A percentile compares a stretch with the other conserved stretches of the same genome.
phyloP scores from a whole-genome alignment of 2,329 filamentous ascomycete genomes.

The Didymella exigua region DNA sequence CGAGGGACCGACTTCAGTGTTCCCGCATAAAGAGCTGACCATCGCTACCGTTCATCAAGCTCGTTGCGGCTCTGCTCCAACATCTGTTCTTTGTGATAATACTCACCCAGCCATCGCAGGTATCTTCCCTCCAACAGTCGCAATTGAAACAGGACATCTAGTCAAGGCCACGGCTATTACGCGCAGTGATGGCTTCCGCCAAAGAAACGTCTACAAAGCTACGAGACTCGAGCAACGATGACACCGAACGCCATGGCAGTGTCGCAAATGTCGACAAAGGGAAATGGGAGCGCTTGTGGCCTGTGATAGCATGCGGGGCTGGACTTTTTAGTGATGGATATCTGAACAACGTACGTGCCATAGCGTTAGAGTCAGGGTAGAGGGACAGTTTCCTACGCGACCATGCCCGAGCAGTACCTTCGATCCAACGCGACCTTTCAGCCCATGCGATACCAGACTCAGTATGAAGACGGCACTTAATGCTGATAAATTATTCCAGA shows the following conservation, averaged over 20 bases:
- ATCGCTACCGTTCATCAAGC: background rate
- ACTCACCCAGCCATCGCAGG: background rate
- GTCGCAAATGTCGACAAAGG: constrained; percentile 39
- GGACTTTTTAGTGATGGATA: constrained; percentile 93
- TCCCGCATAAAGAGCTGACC: constrained; percentile 7
- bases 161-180: background rate
- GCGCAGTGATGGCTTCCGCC: constrained; percentile 8
- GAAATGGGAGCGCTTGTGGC: constrained; percentile 61
- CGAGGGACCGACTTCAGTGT: background rate
- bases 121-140: background rate
- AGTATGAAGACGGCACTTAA: background rate
- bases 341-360: constrained; percentile 72
- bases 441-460: background rate
- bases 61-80: constrained; percentile 4
- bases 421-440: constrained; percentile 5
- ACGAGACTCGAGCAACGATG: constrained; percentile 12
- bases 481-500: constrained; percentile 54
- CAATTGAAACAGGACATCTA: background rate
- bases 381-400: constrained; percentile 14
- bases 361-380: too few species aligned
- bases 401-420: background rate
- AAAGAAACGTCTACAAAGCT: constrained; percentile 10
- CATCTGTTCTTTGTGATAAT: background rate
- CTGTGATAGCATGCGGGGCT: constrained; percentile 85
- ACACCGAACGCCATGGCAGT: constrained; percentile 1